phyloP scores from a whole-genome alignment of 352 stramenopile species.

The Phytophthora cryptogea region DNA sequence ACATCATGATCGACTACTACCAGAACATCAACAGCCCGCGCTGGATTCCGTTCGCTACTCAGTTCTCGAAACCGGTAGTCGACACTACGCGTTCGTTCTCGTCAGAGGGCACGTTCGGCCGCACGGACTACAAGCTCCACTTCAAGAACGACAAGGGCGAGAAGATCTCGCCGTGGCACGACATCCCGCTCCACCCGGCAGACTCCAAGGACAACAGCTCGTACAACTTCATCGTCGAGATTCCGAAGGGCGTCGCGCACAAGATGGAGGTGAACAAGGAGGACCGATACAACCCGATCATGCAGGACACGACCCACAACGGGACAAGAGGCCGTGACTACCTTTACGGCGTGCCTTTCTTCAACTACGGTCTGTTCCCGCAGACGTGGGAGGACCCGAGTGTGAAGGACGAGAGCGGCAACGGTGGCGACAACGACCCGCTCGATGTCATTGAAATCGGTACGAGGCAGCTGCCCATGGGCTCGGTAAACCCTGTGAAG shows the following conservation, averaged over 20 bases:
- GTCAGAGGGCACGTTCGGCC: conserved; percentile 68
- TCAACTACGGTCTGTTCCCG: conserved; percentile 99
- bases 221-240: conserved; percentile 99
- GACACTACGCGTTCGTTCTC: conserved; percentile 56
- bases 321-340: conserved; percentile 94
- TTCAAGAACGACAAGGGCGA: conserved; percentile 74
- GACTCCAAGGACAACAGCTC: conserved; percentile 47
- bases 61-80: conserved; percentile 56
- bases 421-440: conserved; percentile 98
- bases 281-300: conserved; percentile 95
- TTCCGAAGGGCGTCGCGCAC: conserved; percentile 96
- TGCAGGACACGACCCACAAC: conserved; percentile 98
- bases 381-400: conserved; percentile 99
- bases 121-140: conserved; percentile 74
- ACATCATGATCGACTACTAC: conserved; percentile 99
- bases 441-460: conserved; percentile 99
- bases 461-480: conserved; percentile 90
- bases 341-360: conserved; percentile 97
- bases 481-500: conserved; percentile 95
- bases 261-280: conserved; percentile 99
- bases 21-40: conserved; percentile 92
- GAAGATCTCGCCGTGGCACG: conserved; percentile 97
- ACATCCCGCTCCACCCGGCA: conserved; percentile 90
- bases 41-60: conserved; percentile 81
- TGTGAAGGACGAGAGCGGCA: conserved; percentile 80